These are phyloP conservation scores for Dimargaris cristalligena DNA, from an alignment of 192 early-diverging fungal species.

Conservation along the genomic window DNA sequence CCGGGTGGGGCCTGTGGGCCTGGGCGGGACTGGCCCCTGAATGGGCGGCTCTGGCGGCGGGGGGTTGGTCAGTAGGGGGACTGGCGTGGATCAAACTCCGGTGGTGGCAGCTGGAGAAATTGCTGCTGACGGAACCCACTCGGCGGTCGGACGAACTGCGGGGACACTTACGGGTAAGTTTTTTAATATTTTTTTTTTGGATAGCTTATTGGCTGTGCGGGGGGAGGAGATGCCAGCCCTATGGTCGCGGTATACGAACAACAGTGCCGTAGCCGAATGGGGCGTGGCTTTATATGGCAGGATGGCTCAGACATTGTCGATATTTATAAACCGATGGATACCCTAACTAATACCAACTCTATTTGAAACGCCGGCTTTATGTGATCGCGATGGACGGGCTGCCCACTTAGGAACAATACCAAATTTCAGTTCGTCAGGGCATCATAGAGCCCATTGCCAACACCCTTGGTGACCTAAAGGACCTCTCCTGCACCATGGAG, in stretches of 20 bases:
- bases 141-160: not conserved
- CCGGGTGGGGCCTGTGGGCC: not conserved
- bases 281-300: too few relatives aligned
- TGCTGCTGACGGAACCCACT: not conserved
- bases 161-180: too few relatives aligned
- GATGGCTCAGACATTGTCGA: too few relatives aligned
- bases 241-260: too few relatives aligned
- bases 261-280: too few relatives aligned
- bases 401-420: not conserved
- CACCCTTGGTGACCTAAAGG: conserved; percentile 13
- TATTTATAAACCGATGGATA: too few relatives aligned
- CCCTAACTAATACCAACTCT: too few relatives aligned
- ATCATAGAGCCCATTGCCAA: conserved; percentile 18
- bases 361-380: too few relatives aligned
- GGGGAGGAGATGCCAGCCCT: too few relatives aligned
- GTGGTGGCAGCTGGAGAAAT: not conserved
- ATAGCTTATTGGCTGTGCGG: too few relatives aligned
- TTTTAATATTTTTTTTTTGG: too few relatives aligned
- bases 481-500: not conserved
- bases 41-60: not conserved
- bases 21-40: not conserved
- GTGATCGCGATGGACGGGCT: too few relatives aligned
- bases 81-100: not conserved
- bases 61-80: not conserved
- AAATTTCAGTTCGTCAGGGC: not conserved